phyloP scores from a whole-genome alignment of 2,329 filamentous ascomycete genomes.

The Rutstroemia sydowiana region DNA sequence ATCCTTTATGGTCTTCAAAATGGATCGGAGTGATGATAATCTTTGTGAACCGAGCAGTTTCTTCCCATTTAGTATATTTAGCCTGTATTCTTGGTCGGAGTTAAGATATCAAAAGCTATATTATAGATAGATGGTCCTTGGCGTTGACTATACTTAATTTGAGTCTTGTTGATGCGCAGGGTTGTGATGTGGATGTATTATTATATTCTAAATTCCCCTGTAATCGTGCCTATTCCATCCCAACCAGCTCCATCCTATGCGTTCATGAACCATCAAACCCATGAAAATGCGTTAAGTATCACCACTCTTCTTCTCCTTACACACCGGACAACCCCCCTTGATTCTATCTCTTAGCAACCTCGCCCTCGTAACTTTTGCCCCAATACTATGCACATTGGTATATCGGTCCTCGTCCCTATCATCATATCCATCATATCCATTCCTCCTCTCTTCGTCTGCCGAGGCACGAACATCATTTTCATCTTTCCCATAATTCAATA shows the following conservation, averaged over 20 bases:
- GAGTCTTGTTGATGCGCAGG: too few relatives aligned
- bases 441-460: conserved; percentile 30
- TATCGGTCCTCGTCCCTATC: conserved; percentile 39
- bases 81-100: too few relatives aligned
- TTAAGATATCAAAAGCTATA: too few relatives aligned
- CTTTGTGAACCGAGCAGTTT: too few relatives aligned
- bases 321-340: conserved; percentile 56
- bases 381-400: conserved; percentile 57
- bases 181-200: background rate
- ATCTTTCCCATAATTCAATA: conserved; percentile 42
- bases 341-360: conserved; percentile 67
- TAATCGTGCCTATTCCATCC: background rate
- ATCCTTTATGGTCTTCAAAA: too few relatives aligned
- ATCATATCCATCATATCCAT: conserved; percentile 30
- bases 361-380: conserved; percentile 81
- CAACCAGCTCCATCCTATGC: background rate
- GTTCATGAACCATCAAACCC: background rate
- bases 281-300: background rate
- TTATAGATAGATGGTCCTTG: too few relatives aligned
- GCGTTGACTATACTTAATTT: too few relatives aligned
- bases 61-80: too few relatives aligned
- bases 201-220: conserved; percentile 9
- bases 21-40: too few relatives aligned
- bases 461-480: conserved; percentile 33
- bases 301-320: conserved; percentile 24